Conservation (phyloP, 2,329 filamentous ascomycete genomes). For the Sclerotiophoma versabilis region DNA sequence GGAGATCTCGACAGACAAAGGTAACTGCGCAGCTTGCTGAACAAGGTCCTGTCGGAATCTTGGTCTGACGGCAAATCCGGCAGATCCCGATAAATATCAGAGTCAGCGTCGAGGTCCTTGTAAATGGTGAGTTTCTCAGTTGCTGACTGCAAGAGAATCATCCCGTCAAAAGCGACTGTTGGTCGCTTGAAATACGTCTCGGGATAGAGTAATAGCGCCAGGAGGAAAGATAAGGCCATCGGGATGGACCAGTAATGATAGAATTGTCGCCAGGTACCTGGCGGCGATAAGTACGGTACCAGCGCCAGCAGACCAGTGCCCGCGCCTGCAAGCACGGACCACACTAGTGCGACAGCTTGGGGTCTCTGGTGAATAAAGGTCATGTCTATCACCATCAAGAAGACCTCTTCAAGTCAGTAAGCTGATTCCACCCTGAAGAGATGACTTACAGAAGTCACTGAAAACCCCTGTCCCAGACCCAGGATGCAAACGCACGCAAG, state of each 20-base stretch:
- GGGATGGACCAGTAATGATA: constrained; percentile 29
- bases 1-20: constrained; percentile 28
- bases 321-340: constrained; percentile 33
- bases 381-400: constrained; percentile 49
- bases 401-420: constrained; percentile 27
- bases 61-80: neutral
- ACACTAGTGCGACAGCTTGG: constrained; percentile 43
- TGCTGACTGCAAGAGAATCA: constrained; percentile 47
- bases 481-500: constrained; percentile 40
- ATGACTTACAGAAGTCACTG: constrained; percentile 36
- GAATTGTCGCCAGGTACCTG: constrained; percentile 40
- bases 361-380: constrained; percentile 50
- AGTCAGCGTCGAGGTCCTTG: constrained; percentile 37
- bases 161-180: constrained; percentile 51
- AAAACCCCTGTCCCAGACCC: constrained; percentile 43
- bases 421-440: constrained; percentile 2
- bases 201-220: constrained; percentile 43
- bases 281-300: constrained; percentile 35
- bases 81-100: constrained; percentile 24
- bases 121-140: constrained; percentile 51
- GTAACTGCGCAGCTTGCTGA: neutral
- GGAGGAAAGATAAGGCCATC: constrained; percentile 21
- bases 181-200: constrained; percentile 53
- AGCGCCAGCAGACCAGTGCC: constrained; percentile 34
- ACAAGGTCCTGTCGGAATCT: neutral